A percentile compares a stretch with the other conserved stretches of the same genome.
Evolutionary conservation across 2,329 filamentous ascomycete genomes (phyloP).

Genomic region (Aschersonia sp.): DNA sequence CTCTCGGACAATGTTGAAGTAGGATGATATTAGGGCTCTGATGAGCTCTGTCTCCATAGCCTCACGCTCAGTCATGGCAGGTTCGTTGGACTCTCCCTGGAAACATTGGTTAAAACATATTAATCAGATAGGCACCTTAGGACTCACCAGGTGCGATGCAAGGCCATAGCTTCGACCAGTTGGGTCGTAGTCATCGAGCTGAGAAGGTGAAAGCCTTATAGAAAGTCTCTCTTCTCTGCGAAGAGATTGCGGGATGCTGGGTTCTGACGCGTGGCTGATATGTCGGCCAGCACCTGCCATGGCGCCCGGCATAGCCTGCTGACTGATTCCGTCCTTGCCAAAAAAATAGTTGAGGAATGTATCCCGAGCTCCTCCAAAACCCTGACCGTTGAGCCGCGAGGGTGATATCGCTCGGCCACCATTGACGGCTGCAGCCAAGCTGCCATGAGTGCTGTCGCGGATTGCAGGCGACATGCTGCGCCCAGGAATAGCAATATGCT

Average conservation of each 20-base stretch:
- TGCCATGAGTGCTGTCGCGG: constrained; percentile 47
- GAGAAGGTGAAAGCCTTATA: constrained; percentile 31
- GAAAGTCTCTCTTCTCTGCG: constrained; percentile 50
- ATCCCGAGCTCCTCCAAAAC: constrained; percentile 55
- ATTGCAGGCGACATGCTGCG: constrained; percentile 76
- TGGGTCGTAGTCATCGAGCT: constrained; percentile 28
- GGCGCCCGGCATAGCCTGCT: constrained; percentile 21
- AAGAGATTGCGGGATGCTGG: constrained; percentile 72
- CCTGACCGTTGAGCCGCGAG: constrained; percentile 43
- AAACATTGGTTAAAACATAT: constrained; percentile 6
- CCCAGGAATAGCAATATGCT: constrained; percentile 24
- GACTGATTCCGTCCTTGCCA: constrained; percentile 66
- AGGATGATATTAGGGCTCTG: constrained; percentile 87
- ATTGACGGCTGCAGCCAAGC: constrained; percentile 53
- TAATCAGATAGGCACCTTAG: background rate
- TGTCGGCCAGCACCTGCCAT: constrained; percentile 36
- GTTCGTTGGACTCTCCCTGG: constrained; percentile 52
- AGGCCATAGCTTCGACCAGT: constrained; percentile 22
- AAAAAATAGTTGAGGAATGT: constrained; percentile 99
- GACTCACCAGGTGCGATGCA: constrained; percentile 45
- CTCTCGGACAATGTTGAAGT: constrained; percentile 98
- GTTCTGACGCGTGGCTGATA: constrained; percentile 64
- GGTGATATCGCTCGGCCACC: constrained; percentile 28
- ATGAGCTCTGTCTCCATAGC: constrained; percentile 97
- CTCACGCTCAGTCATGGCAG: constrained; percentile 86